Base-by-base conservation (phyloP, 495 filamentous ascomycete genomes). In the Talaromyces wortmannii region DNA sequence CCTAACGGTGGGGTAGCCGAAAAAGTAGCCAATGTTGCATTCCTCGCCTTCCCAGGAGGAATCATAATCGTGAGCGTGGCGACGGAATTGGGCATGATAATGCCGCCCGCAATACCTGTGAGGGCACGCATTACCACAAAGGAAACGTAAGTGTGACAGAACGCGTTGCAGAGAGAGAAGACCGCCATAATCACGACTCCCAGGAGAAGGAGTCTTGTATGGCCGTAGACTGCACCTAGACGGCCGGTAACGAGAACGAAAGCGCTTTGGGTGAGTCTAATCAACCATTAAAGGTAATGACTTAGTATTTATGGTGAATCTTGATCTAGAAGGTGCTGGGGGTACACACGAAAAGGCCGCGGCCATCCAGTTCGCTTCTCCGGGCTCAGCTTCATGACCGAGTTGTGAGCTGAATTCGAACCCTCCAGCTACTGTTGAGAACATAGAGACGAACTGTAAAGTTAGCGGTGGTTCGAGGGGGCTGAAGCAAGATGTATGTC, bases 1-100 rank as follows among this genome's bases (percentile, higher is more conserved):
- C 79, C 78, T 2, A 77, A 59, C 0, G 79, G 79, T 12, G 75
- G 76, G 18, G 70, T 72, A 13, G 73, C 77, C 17, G 69, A 77
- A 60, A 82, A 82, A 50, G 81, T 59, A 5, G 72, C 78, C 55
- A 81, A 55, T 62, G 70, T 70, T 15, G 78, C 57, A 54, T 82
- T 81, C 23, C 78, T 66, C 44, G 61, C 64, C 23, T 60, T 66
- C 5, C 76, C 78, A 6, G 76, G 75, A 7, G 73, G 75, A 32
- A 72, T 71, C 0, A 66, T 74, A 13, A 67, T 77, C 3, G 68
- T 68, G 51, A 80, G 70, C 58, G 78, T 64, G 0, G 77, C 77
- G 4, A 78, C 67, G 29, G 71, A 66, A 55, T 79, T 80, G 0
- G 76, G 76, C 55, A 75, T 67, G 30, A 79, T 68, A 48, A 80